These are phyloP conservation scores for Stentor roeselii DNA, from an alignment of 73 alveolate genomes.

Conservation along the genomic window DNA sequence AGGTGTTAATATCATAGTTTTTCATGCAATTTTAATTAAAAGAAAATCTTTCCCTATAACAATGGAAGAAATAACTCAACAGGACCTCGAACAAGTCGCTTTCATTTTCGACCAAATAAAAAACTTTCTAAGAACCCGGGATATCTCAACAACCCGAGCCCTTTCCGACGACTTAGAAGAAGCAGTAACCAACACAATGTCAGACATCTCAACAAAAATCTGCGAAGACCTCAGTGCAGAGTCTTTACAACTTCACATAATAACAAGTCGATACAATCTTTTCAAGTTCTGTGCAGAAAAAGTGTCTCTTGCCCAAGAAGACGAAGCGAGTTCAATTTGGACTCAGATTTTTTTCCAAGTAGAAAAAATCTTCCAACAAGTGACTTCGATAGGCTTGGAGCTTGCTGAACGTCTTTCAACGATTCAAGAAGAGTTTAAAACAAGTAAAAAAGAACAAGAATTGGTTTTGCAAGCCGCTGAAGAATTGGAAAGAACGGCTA, in stretches of 20 bases:
- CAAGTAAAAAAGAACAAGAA: conserved; percentile 13
- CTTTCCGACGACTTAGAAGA: conserved; percentile 26
- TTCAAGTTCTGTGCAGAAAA: conserved; percentile 9
- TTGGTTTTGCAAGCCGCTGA: conserved; percentile 33
- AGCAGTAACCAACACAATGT: background rate
- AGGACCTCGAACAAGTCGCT: conserved; percentile 26
- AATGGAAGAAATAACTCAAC: conserved; percentile 7
- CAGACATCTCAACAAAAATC: background rate
- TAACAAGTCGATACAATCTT: background rate
- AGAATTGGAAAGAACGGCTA: conserved; percentile 7
- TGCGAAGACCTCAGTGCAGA: background rate
- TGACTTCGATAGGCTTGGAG: background rate
- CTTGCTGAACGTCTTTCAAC: background rate
- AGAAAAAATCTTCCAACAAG: background rate
- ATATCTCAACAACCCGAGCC: background rate
- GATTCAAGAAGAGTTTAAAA: conserved; percentile 13
- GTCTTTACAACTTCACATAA: background rate
- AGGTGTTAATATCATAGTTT: no score
- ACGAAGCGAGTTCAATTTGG: background rate
- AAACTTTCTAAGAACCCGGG: background rate
- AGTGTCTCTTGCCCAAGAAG: background rate
- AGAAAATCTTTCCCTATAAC: no score
- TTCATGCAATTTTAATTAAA: no score
- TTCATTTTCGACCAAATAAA: background rate
- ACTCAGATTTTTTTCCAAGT: background rate